These are phyloP conservation scores for Mortierella sp. DNA, from an alignment of 371 early-diverging fungal species.

Conservation along the genomic window DNA sequence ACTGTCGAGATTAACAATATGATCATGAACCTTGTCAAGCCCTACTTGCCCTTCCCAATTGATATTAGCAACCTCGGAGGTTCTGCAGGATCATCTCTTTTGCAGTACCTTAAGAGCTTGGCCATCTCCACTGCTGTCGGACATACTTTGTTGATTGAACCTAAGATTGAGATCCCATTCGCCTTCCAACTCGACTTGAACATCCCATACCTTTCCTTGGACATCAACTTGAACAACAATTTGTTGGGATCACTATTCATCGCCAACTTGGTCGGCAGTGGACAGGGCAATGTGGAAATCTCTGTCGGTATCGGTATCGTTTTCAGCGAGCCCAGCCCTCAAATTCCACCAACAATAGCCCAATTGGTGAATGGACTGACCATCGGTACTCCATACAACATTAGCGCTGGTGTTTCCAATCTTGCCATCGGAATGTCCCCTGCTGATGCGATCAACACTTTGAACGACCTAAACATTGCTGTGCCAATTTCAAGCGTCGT, in stretches of 20 bases:
- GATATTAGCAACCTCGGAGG: constrained; percentile 44
- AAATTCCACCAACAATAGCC: constrained; percentile 33
- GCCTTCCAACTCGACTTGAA: constrained; percentile 45
- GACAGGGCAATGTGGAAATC: constrained; percentile 39
- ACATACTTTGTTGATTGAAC: constrained; percentile 47
- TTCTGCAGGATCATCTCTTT: constrained; percentile 21
- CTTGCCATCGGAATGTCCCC: constrained; percentile 44
- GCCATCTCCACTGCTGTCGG: constrained; percentile 50
- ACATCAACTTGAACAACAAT: constrained; percentile 47
- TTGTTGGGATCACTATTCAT: constrained; percentile 42
- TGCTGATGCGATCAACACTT: constrained; percentile 42
- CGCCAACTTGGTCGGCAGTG: constrained; percentile 39
- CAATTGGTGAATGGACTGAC: constrained; percentile 38
- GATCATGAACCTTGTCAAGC: constrained; percentile 21
- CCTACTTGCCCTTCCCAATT: constrained; percentile 39
- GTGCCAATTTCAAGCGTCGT: constrained; percentile 36
- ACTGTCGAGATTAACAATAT: constrained; percentile 34
- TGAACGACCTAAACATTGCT: constrained; percentile 31
- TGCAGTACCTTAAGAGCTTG: constrained; percentile 34
- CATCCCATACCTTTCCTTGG: constrained; percentile 48
- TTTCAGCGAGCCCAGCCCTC: constrained; percentile 40
- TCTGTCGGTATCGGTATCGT: constrained; percentile 53
- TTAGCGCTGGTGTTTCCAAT: constrained; percentile 42
- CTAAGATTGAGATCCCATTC: constrained; percentile 40
- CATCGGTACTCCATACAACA: constrained; percentile 25